Evolutionary conservation across 2,329 filamentous ascomycete genomes (phyloP).

Genomic region (Penicillium sp.): DNA sequence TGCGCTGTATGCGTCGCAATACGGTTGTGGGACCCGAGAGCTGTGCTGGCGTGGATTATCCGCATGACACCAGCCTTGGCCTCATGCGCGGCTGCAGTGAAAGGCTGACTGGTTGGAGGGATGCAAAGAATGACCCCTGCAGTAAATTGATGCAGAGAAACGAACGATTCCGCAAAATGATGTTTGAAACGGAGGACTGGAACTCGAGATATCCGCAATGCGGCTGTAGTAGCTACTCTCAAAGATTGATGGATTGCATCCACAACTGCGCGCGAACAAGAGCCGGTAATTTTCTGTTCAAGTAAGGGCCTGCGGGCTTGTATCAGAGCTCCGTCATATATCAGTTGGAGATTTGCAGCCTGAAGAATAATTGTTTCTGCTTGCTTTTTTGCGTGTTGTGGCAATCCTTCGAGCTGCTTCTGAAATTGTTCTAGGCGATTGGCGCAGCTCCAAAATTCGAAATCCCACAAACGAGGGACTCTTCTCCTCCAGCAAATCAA

Average conservation of each 20-base stretch:
- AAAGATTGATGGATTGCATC: conserved; percentile 12
- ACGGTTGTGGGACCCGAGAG: conserved; percentile 23
- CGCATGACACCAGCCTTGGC: conserved; percentile 31
- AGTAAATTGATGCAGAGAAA: conserved; percentile 22
- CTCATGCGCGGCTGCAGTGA: conserved; percentile 28
- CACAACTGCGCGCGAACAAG: conserved; percentile 4
- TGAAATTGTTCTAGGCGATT: conserved; percentile 3
- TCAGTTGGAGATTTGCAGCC: conserved; percentile 23
- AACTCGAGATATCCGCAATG: conserved; percentile 31
- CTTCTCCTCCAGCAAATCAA: background rate
- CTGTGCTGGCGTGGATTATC: conserved; percentile 28
- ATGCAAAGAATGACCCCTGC: conserved; percentile 31
- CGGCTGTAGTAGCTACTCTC: conserved; percentile 25
- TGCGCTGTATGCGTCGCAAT: conserved; percentile 30
- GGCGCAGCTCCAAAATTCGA: conserved; percentile 6
- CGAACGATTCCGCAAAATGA: conserved; percentile 27
- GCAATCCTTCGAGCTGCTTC: background rate
- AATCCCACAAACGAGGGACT: conserved; percentile 8
- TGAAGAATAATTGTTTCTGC: conserved; percentile 18
- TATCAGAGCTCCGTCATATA: conserved; percentile 27
- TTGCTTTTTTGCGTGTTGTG: background rate
- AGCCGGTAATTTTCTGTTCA: conserved; percentile 15
- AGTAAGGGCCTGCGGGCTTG: conserved; percentile 26
- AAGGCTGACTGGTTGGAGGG: conserved; percentile 29
- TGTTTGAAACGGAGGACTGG: conserved; percentile 28